These are phyloP conservation scores for Wickerhamomyces tratensis DNA, from an alignment of 805 yeast species.

Conservation along the genomic window DNA sequence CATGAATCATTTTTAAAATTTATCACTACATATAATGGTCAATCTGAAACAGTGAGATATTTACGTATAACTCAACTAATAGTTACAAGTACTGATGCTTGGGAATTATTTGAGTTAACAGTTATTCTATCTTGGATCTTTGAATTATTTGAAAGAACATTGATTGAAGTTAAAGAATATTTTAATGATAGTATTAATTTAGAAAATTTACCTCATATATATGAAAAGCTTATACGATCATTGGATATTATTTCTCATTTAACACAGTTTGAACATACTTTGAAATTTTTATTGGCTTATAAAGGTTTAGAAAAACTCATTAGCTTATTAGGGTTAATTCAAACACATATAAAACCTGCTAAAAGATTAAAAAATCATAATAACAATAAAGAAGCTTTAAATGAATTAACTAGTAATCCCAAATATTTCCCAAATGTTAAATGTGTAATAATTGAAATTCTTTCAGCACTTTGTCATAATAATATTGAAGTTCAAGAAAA, in stretches of 20 bases:
- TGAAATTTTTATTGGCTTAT: slow-evolving; percentile 25
- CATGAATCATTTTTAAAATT: slow-evolving; percentile 27
- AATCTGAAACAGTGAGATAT: slow-evolving; percentile 8
- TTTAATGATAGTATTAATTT: slow-evolving; percentile 8
- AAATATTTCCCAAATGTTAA: slow-evolving; percentile 54
- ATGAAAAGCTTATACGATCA: slow-evolving; percentile 18
- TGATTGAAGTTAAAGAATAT: slow-evolving; percentile 13
- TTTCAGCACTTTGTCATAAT: slow-evolving; percentile 46
- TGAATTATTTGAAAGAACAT: slow-evolving; percentile 18
- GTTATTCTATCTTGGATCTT: slow-evolving; percentile 29
- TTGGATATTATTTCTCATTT: slow-evolving; percentile 25
- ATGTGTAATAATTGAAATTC: slow-evolving; percentile 53
- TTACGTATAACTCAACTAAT: slow-evolving; percentile 21
- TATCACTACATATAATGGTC: slow-evolving; percentile 10
- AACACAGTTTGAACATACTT: slow-evolving; percentile 23
- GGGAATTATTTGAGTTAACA: slow-evolving; percentile 28
- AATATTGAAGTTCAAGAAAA: slow-evolving; percentile 54
- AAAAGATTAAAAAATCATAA: slow-evolving; percentile 13
- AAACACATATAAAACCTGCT: slow-evolving; percentile 23
- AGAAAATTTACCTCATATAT: slow-evolving; percentile 15
- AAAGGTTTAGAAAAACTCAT: slow-evolving; percentile 25
- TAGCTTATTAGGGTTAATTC: slow-evolving; percentile 20
- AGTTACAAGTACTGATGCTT: slow-evolving; percentile 24
- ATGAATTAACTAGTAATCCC: not conserved
- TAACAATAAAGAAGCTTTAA: slow-evolving; percentile 7